Base-by-base conservation (phyloP, 495 filamentous ascomycete species). In the Amphirosellinia nigrospora region DNA sequence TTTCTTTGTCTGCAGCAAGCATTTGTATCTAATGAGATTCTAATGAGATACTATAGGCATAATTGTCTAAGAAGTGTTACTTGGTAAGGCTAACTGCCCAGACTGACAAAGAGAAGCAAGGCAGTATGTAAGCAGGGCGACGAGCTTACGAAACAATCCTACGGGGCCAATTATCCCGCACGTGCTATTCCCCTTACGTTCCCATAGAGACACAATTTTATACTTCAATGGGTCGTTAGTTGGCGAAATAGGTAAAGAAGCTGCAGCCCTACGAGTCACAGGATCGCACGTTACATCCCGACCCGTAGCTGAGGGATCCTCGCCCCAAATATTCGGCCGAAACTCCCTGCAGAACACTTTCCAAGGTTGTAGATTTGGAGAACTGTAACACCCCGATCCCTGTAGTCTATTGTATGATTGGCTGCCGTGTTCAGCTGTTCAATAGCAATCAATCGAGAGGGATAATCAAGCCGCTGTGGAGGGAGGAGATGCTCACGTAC, bases 351-450 rank as follows among this genome's bases (percentile, higher is more conserved):
- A 8, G n/a, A 23, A 26, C 23, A 26, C 48, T 52, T 26, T 26
- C 21, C 10, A 11, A 3, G 0, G 15, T 28, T 26, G 15, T 13
- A 52, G 0, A 13, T 13, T 10, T 52, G 15, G 48, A 15, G 0
- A 11, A 26, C 6, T 52, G 13, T 52, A 52, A 52, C 48, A 13
- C 15, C 48, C 10, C 48, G 21, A 3, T 28, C 15, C 21, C 26
- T 16, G 23, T 48, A 64, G 15, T 65, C 64, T 48, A 43, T 66
- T 21, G 48, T 46, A 48, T 36, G 56, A 66, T 66, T 66, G 64
- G 64, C 64, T 66, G 55, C 26, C 63, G 46, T 46, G 63, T 65
- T 65, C 46, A 46, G 55, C 63, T 53, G 63, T 65, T 65, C 5
- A 30, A 23, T 4, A 26, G 41, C 63, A 53, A 26, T 3, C 7